A percentile compares a stretch with the other conserved stretches of the same genome.
These are phyloP conservation scores for Hyphodiscus sp. DNA, from an alignment of 2,329 filamentous ascomycete genomes.

Conservation along the genomic window DNA sequence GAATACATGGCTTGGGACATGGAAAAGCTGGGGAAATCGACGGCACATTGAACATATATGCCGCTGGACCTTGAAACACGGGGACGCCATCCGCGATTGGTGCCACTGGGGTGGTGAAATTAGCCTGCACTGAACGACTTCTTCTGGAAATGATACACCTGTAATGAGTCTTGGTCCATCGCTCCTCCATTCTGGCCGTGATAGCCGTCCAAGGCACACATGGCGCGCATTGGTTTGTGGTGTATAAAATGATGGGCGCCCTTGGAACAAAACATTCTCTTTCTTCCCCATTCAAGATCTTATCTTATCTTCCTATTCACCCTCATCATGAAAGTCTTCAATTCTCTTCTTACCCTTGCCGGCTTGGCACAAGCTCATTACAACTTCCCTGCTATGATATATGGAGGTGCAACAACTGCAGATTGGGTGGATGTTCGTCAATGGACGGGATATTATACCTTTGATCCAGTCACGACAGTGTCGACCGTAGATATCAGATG, in stretches of 20 bases:
- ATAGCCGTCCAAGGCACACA: not conserved
- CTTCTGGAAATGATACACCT: not conserved
- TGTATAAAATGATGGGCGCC: not conserved
- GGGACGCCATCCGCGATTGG: not conserved
- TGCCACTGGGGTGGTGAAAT: not conserved
- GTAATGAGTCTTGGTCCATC: not conserved
- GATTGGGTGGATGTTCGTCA: constrained; percentile 24
- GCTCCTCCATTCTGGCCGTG: not conserved
- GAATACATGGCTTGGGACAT: not conserved
- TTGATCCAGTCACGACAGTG: constrained; percentile 24
- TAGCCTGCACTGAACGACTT: not conserved
- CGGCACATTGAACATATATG: not conserved
- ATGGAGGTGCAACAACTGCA: constrained; percentile 9
- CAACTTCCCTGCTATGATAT: constrained; percentile 19
- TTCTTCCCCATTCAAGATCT: not conserved
- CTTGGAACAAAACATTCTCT: not conserved
- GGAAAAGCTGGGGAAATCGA: not conserved
- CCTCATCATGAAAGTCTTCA: constrained; percentile 8
- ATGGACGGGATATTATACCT: constrained; percentile 24
- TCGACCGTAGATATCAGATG: constrained; percentile 36
- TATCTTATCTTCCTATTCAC: not conserved
- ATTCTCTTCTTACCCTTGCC: constrained; percentile 15
- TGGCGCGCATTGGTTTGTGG: not conserved
- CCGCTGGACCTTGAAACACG: not conserved
- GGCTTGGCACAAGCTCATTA: constrained; percentile 22